Base-by-base conservation (phyloP, 2,329 filamentous ascomycete genomes). In the Dryadomyces quercivorus region DNA sequence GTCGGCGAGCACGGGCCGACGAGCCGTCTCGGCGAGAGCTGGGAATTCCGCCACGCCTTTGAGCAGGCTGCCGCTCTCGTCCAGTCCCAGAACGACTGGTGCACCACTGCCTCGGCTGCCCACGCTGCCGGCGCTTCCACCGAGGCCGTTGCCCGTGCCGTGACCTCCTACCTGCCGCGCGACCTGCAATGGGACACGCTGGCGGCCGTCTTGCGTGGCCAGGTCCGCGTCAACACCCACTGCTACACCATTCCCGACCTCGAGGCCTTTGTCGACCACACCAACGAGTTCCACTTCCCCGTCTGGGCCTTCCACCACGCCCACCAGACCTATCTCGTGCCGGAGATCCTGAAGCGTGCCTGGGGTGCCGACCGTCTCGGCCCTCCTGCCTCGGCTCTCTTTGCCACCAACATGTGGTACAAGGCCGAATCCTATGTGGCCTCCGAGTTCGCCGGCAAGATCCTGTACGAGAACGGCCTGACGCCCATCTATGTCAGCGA, bases 341-440 rank as follows among this genome's bases (percentile, higher is more conserved):
- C 84, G 0, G 83, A 87, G 64, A 76, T 81, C 26, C 69, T 82
- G 3, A 80, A 79, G 61, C 72, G 77, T 50, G 75, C 75, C 0
- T 81, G 73, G 67, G 78, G 78, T 47, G 61, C 58, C 46, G 59
- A 61, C 51, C 47, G 43, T 16, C 55, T 52, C 46, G 59, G 59
- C 12, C 55, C 60, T 8, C 61, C 61, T 4, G 61, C 59, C 3
- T 61, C 60, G 16, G 61, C 60, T 36, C 38, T 62, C 3, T 87
- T 87, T 60, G 82, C 84, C 10, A 82, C 86, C 62, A 85, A 61
- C 63, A 85, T 85, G 79, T 84, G 78, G 64, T 87, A 86, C 73
- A 86, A 87, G 67, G 72, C 77, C 1, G 84, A 87, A 67, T 70
- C 82, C 0, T 85, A 83, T 60, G 70, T 78, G 5, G 83, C 76